A percentile compares a stretch with the other conserved stretches of the same genome.
phyloP scores from a whole-genome alignment of 1,139 yeast genomes.

The Meyerozyma elateridarum region DNA sequence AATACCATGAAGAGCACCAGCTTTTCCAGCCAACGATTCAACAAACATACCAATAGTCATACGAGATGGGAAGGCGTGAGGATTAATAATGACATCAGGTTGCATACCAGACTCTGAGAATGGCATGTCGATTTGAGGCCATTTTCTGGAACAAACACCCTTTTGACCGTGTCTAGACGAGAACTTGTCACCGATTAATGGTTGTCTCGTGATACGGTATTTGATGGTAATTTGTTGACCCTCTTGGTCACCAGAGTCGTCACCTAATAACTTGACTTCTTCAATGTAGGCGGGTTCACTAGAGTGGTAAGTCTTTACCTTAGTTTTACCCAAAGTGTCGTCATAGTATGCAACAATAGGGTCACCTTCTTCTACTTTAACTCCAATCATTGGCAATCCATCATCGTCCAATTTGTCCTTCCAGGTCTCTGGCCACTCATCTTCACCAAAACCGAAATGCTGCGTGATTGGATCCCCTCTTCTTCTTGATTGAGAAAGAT shows the following conservation, averaged over 20 bases:
- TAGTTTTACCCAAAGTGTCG: slow-evolving; percentile 87
- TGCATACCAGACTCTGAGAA: slow-evolving; percentile 93
- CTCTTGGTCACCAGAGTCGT: slow-evolving; percentile 73
- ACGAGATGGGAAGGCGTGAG: slow-evolving; percentile 99
- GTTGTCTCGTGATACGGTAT: slow-evolving; percentile 86
- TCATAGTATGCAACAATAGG: slow-evolving; percentile 92
- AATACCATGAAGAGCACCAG: slow-evolving; percentile 96
- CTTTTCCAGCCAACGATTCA: slow-evolving; percentile 95
- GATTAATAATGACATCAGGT: slow-evolving; percentile 96
- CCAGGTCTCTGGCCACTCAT: slow-evolving; percentile 91
- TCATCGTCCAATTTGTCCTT: slow-evolving; percentile 81
- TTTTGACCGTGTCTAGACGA: slow-evolving; percentile 98
- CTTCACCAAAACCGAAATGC: slow-evolving; percentile 91
- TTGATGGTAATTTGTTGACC: slow-evolving; percentile 84
- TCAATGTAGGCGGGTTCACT: slow-evolving; percentile 93
- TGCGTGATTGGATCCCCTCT: slow-evolving; percentile 94
- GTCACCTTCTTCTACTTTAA: slow-evolving; percentile 88
- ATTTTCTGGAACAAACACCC: slow-evolving; percentile 98
- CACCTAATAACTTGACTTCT: slow-evolving; percentile 89
- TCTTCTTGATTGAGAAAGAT: slow-evolving; percentile 70
- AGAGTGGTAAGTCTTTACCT: slow-evolving; percentile 88
- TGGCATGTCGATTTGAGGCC: slow-evolving; percentile 98
- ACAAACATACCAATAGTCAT: slow-evolving; percentile 99
- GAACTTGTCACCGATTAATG: slow-evolving; percentile 95
- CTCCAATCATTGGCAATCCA: slow-evolving; percentile 90